Percentiles rank a stretch among this genome's conserved stretches.
phyloP scores from a whole-genome alignment of 2,329 filamentous ascomycete species.

The Moelleriella libera region DNA sequence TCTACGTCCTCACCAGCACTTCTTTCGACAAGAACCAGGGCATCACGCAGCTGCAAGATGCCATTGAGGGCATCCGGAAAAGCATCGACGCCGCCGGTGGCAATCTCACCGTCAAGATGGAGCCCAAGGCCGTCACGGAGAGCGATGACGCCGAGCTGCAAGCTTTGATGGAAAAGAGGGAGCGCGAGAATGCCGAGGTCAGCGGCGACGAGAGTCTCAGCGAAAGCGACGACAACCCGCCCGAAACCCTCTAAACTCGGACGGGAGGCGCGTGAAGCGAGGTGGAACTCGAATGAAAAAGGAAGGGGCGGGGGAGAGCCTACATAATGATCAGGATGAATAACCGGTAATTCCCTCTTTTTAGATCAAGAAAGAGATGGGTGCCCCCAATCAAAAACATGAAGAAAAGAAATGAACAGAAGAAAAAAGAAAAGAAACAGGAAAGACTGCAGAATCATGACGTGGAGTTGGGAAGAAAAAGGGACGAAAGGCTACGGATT shows the following conservation, averaged over 20 bases:
- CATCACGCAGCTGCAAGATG: slow-evolving; percentile 72
- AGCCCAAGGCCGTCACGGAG: slow-evolving; percentile 96
- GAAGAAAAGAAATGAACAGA: no score
- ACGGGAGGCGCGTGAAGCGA: no score
- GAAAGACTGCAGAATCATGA: no score
- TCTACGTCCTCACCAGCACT: slow-evolving; percentile 92
- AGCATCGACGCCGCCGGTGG: slow-evolving; percentile 71
- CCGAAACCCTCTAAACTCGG: slow-evolving; percentile 24
- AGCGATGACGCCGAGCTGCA: slow-evolving; percentile 95
- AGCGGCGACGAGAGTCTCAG: slow-evolving; percentile 94
- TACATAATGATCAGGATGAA: no score
- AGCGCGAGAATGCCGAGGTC: slow-evolving; percentile 94
- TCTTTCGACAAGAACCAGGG: slow-evolving; percentile 86
- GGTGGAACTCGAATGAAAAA: no score
- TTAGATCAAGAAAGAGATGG: no score
- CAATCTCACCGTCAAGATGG: slow-evolving; percentile 86
- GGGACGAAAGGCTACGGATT: no score
- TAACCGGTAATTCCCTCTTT: no score
- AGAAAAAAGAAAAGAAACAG: no score
- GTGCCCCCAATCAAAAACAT: no score
- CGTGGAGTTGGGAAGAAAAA: no score
- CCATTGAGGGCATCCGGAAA: slow-evolving; percentile 73
- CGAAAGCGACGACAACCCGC: slow-evolving; percentile 77
- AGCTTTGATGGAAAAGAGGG: slow-evolving; percentile 97
- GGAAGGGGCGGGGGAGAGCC: no score